Base-by-base conservation (phyloP, 805 yeast species). In the Saccharomycopsis malanga region DNA sequence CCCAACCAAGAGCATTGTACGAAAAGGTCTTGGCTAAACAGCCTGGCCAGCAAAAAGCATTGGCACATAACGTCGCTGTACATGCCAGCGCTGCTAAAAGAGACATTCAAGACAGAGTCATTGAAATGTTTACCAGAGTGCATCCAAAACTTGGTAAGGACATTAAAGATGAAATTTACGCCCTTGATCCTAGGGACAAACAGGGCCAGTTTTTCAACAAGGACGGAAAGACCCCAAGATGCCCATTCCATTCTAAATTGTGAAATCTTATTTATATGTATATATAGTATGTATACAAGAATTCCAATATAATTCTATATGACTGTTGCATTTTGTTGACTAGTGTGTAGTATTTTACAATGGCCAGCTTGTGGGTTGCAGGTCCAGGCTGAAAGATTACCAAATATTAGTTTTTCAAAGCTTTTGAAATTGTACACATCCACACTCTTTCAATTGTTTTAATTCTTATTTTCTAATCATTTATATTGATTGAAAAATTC, bases 11-110 rank as follows among this genome's bases (percentile, higher is more conserved):
- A 53, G 79, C 64, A 29, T 74, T 89, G 58, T 91, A 87, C 79
- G 61, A 59, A 39, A 72, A 83, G 49, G 93, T 86, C 30, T 73
- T 86, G 62, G 83, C 83, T 45, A 81, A 68, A 61, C 78, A 81
- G 59, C 79, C 84, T 14, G 87, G 88, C 57, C 95, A 87, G 67
- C 96, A 87, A 69, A 76, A 73, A 58, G 77, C 87, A 57, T 72
- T 91, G 61, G 85, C 89, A 42, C 86, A 83, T 65, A 91, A 91
- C 65, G 73, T 91, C 54, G 82, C 95, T 18, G 81, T 70, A 34
- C 96, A 89, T 63, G 83, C 72, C 15, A 55, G 63, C 15, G 75
- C 63, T 55, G 96, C 97, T 27, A 74, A 77, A 55, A 80, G 84
- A 42, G 74, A 73, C 43, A 78, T 88, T 56, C 95, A 84, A 71